Base-by-base conservation (phyloP, 2,329 filamentous ascomycete genomes). In the Colletotrichum sp. region DNA sequence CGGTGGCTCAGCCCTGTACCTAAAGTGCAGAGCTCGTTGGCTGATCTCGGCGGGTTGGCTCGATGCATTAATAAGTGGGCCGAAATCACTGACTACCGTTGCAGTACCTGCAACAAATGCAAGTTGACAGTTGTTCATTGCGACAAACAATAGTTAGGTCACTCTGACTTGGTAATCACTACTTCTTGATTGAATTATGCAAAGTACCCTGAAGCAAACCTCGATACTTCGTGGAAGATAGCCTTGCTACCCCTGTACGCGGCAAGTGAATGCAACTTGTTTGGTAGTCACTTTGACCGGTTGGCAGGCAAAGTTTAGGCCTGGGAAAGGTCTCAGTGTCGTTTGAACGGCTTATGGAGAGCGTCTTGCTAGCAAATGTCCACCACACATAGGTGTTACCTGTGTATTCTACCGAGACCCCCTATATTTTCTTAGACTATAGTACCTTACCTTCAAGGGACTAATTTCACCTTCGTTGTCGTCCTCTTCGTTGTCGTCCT, bases 181-280 rank as follows among this genome's bases (percentile, higher is more conserved):
- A 10, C 9, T 48, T 48, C 5, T 43, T n/a, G 18, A 5, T 43
- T 43, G 16, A 6, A 8, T 43, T 4, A 18, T 3, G 38, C 38
- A n/a, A n/a, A n/a, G 2, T 10, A 5, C 38, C 10, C 38, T 13
- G 0, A 6, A 48, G 2, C 3, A 3, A n/a, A 21, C 6, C 18
- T 48, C 10, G 6, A 48, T 48, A 12, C 43, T 48, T 13, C 6
- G 43, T 13, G 43, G 0, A 48, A 12, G 10, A 21, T 7, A 12
- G 18, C 18, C 3, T 48, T 48, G 3, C 10, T 48, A 10, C 38
- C 18, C 9, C 5, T 2, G 38, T 48, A 48, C 3, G 18, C 8
- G 5, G 38, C 9, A 12, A 21, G 18, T 12, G 38, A 12, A 7
- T 48, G 9, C 38, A 48, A n/a, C 9, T 48, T n/a, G n/a, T 3